phyloP scores from a whole-genome alignment of 108 stramenopile species.

The Skeletonema costatum region DNA sequence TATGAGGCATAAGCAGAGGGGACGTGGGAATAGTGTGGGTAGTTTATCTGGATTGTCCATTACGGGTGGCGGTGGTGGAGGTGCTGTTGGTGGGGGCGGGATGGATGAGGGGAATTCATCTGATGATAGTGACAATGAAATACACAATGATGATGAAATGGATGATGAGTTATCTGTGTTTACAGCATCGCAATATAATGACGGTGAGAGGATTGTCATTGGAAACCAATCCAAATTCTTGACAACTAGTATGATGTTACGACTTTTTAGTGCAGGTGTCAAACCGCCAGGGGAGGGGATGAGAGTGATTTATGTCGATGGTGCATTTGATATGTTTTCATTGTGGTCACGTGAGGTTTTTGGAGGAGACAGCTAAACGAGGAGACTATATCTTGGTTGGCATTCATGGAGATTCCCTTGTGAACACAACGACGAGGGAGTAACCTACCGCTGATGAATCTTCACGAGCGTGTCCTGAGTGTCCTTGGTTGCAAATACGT shows the following conservation, averaged over 20 bases:
- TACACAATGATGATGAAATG: slow-evolving; percentile 16
- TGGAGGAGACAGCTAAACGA: slow-evolving; percentile 81
- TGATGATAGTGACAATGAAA: slow-evolving; percentile 48
- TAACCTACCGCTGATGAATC: slow-evolving; percentile 92
- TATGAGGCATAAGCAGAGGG: slow-evolving; percentile 21
- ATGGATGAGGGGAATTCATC: not conserved
- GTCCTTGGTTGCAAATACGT: slow-evolving; percentile 93
- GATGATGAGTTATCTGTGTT: slow-evolving; percentile 28
- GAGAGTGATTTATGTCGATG: slow-evolving; percentile 96
- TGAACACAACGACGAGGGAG: slow-evolving; percentile 86
- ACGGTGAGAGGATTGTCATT: slow-evolving; percentile 21
- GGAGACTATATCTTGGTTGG: slow-evolving; percentile 99
- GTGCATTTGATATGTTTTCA: slow-evolving; percentile 99
- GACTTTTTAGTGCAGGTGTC: slow-evolving; percentile 89
- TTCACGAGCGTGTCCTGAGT: slow-evolving; percentile 94
- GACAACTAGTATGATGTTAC: slow-evolving; percentile 91
- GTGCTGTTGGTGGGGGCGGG: not conserved
- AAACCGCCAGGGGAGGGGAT: slow-evolving; percentile 83
- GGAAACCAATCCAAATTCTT: slow-evolving; percentile 88
- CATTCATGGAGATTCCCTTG: slow-evolving; percentile 93
- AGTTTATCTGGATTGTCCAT: slow-evolving; percentile 25
- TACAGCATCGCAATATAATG: slow-evolving; percentile 24
- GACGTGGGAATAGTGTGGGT: slow-evolving; percentile 30
- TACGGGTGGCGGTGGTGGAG: slow-evolving; percentile 2
- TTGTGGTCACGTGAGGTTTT: slow-evolving; percentile 92